Evolutionary conservation across 2,329 filamentous ascomycete species (phyloP).

Genomic region (Aspergillus versicolor): DNA sequence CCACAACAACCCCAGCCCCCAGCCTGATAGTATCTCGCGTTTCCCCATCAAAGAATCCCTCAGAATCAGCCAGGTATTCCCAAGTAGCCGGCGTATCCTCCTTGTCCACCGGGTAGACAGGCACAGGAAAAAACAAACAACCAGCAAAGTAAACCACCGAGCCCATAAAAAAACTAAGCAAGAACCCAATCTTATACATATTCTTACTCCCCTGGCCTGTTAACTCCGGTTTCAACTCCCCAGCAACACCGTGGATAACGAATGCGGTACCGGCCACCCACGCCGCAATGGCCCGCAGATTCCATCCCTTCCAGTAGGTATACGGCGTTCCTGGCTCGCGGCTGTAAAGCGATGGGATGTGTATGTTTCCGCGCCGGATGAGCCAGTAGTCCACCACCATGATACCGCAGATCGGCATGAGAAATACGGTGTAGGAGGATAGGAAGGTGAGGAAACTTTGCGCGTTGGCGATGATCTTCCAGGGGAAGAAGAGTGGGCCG

Average conservation of each 20-base stretch:
- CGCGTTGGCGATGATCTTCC: constrained; percentile 26
- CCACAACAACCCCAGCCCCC: too few species aligned
- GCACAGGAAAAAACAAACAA: not conserved
- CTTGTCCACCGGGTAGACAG: not conserved
- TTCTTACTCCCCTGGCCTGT: constrained; percentile 3
- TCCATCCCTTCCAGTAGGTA: constrained; percentile 4
- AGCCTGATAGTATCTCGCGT: too few species aligned
- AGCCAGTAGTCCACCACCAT: constrained; percentile 6
- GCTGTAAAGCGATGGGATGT: constrained; percentile 2
- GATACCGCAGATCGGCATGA: constrained; percentile 20
- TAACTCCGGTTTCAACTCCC: constrained; percentile 1
- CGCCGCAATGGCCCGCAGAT: constrained; percentile 1
- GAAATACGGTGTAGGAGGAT: constrained; percentile 27
- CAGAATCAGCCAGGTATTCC: constrained; percentile 7
- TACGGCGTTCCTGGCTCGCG: not conserved
- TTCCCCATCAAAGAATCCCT: constrained; percentile 4
- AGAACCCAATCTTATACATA: constrained; percentile 11
- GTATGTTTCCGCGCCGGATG: constrained; percentile 8
- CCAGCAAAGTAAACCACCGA: constrained; percentile 1
- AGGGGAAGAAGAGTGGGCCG: constrained; percentile 24
- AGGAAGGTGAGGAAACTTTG: constrained; percentile 26
- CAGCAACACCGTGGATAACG: constrained; percentile 4
- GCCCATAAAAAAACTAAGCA: constrained; percentile 4
- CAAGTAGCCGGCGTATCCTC: not conserved
- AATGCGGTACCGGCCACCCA: not conserved